Base-by-base conservation (phyloP, 2,329 filamentous ascomycete species). In the Apiospora aurea region DNA sequence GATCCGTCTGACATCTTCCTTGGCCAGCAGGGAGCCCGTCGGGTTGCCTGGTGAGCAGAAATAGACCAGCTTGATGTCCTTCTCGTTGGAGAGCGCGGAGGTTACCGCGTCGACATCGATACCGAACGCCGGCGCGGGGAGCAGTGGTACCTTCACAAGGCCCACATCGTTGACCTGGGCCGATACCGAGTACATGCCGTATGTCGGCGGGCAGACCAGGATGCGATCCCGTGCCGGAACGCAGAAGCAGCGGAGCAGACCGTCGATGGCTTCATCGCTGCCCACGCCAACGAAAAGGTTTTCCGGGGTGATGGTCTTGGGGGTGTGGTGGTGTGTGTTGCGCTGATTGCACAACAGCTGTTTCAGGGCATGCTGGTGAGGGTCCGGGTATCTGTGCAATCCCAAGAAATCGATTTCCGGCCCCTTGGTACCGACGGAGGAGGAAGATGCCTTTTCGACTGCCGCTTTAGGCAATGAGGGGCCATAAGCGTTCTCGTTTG, bases 131-230 rank as follows among this genome's bases (percentile, higher is more conserved):
- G 94, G 91, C 1, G 91, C 89, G 1, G 89, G 87, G 67, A 93
- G 88, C 29, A 98, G 86, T 0, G 95, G 95, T n/a, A 98, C 91
- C 80, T 93, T 94, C 76, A 97, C 92, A 38, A 98, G 90, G 66
- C 88, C 88, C 26, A 99, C 87, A 79, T 98, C 96, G 85, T 99
- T 99, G 76, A 98, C 92, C 80, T 97, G 93, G 0, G 96, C 96
- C 8, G 94, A 97, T 24, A 99, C 96, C 67, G 90, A 87, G 86
- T 99, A 99, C 96, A 99, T 99, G 84, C 96, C 96, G 82, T 99
- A 99, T 0, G 96, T 99, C 0, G 96, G 96, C 24, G 96, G 96
- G 80, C 96, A 98, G 57, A 94, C 96, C 47, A 99, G 89, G 80
- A 99, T 97, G 80, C 93, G 94, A 83, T 99, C 96, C 75, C 88